Percentiles rank a stretch among this genome's conserved stretches.
Conservation (phyloP, 345 rosid genomes). For the Anacardium occidentale region DNA sequence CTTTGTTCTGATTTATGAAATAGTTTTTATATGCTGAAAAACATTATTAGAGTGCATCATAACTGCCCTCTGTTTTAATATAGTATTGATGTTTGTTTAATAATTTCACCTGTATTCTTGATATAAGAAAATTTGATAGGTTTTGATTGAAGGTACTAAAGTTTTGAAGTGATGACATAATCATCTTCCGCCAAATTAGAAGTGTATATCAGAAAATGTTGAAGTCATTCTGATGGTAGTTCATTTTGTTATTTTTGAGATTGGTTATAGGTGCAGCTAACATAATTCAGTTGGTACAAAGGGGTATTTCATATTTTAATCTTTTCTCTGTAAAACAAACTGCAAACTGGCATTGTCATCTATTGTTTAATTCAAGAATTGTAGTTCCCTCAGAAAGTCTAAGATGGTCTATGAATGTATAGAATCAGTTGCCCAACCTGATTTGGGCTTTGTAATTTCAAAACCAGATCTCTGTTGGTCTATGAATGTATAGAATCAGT, state of each 20-base stretch:
- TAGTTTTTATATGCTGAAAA: not conserved
- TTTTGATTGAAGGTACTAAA: slow-evolving; percentile 1
- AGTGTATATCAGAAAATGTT: not conserved
- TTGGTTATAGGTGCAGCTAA: not conserved
- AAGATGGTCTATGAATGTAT: not conserved
- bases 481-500: not conserved
- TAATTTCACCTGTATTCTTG: not conserved
- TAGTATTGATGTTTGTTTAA: not conserved
- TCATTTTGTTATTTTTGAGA: not conserved
- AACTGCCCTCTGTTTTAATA: not conserved
- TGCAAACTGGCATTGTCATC: not conserved
- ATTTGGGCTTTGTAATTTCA: not conserved
- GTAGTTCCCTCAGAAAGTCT: not conserved
- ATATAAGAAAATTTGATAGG: not conserved
- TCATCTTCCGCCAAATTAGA: not conserved
- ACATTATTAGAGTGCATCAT: not conserved
- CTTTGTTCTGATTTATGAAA: not conserved
- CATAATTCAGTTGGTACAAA: not conserved
- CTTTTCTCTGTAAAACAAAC: too few species aligned
- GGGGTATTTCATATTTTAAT: not conserved
- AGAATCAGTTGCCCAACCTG: too few species aligned
- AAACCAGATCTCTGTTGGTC: not conserved
- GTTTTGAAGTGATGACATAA: not conserved
- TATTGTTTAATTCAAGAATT: slow-evolving; percentile 2
- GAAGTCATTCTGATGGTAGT: not conserved